Base-by-base conservation (phyloP, 345 rosid genomes). In the Ceriops zippeliana region DNA sequence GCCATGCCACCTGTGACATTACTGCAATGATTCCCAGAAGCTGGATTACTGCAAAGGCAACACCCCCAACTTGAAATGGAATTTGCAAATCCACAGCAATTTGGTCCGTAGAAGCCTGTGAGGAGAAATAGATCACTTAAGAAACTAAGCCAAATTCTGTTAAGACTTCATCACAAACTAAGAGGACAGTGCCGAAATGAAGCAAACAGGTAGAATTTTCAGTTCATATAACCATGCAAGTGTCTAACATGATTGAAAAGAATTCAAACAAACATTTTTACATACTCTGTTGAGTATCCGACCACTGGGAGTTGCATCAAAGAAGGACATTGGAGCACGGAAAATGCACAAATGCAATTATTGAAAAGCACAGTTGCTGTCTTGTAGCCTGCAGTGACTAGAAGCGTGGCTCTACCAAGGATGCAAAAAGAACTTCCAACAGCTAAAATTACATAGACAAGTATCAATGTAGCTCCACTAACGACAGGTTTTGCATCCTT, bases 1-100 rank as follows among this genome's bases (percentile, higher is more conserved):
- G 87, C 96, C 96, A 92, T 20, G 91, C 87, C 64, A 82, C 96
- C 71, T 87, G 93, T 62, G 93, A 87, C 90, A 89, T 87, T 67
- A 93, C 89, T 16, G 77, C 89, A 61, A 93, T 83, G 72, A 83
- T 81, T 61, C 89, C 93, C 8, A 83, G 64, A 49, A 93, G 89
- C 71, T 79, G 88, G 76, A 93, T 89, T 63, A 66, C 54, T 22
- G 85, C 54, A 73, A 80, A 77, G 68, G 89, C 83, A 69, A 82
- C 75, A 52, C 76, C 19, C 32, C 77, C 90, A 51, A 86, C 63
- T 69, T 75, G 79, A 71, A 51, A 62, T 0, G 87, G 86, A 73
- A 93, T 80, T 58, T 31, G 79, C 73, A 73, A 26, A 57, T 93
- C 97, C 26, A 84, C 83, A 0, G 87, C 80, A 62, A 86, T 86